Percentiles rank a stretch among this genome's conserved stretches.
phyloP scores from a whole-genome alignment of 1,284 basidiomycete species.

The Rhodotorula sp. region DNA sequence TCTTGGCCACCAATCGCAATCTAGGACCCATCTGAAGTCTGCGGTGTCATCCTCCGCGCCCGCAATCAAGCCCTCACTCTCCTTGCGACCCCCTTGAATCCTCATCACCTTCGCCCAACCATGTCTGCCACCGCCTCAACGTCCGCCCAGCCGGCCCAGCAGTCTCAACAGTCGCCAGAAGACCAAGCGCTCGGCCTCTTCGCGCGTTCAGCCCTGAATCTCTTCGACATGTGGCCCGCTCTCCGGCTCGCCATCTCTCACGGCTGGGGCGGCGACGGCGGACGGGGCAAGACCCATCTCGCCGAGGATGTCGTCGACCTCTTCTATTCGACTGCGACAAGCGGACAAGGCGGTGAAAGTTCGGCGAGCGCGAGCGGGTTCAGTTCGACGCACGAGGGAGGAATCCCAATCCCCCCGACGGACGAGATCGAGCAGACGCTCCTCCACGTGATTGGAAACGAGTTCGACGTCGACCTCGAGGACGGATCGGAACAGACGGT shows the following conservation, averaged over 20 bases:
- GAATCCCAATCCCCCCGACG: conserved; percentile 53
- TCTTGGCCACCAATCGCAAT: too few relatives aligned
- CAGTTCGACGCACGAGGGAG: conserved; percentile 10
- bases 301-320: conserved; percentile 72
- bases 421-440: conserved; percentile 74
- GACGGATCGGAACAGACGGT: conserved; percentile 72
- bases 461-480: conserved; percentile 76
- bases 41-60: background rate
- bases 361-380: background rate
- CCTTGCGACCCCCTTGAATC: background rate
- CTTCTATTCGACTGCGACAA: conserved; percentile 57
- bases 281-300: conserved; percentile 52
- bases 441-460: conserved; percentile 69
- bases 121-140: background rate
- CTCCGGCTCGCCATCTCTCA: conserved; percentile 77
- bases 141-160: background rate
- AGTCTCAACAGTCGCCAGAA: conserved; percentile 4
- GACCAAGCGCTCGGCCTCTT: conserved; percentile 58
- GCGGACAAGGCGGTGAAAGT: background rate
- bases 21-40: too few relatives aligned
- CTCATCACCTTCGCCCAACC: background rate
- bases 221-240: conserved; percentile 75
- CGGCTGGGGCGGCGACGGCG: conserved; percentile 63
- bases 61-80: background rate
- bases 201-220: conserved; percentile 74